These are phyloP conservation scores for Trifolium subterraneum DNA, from an alignment of 306 rosid species.

Conservation along the genomic window DNA sequence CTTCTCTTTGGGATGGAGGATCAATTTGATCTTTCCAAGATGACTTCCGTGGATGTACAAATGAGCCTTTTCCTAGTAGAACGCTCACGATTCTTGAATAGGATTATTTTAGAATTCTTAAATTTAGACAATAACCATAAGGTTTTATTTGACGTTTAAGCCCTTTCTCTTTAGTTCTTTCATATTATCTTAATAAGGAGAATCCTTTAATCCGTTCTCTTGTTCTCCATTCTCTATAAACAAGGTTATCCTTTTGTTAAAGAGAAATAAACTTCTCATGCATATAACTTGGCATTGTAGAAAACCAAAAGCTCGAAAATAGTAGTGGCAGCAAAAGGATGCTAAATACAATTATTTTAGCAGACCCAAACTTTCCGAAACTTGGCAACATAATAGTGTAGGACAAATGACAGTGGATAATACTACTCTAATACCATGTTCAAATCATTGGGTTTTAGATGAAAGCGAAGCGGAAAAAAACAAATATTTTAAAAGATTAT, in stretches of 20 bases:
- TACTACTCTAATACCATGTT: no score
- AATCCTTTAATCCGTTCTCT: constrained; percentile 20
- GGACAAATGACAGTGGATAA: no score
- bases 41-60: constrained; percentile 27
- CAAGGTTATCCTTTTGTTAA: no score
- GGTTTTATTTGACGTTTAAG: constrained; percentile 15
- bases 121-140: not conserved
- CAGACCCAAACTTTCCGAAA: no score
- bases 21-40: constrained; percentile 31
- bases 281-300: not conserved
- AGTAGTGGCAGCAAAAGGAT: no score
- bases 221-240: not conserved
- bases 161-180: constrained; percentile 4
- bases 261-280: not conserved
- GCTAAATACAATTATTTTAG: no score
- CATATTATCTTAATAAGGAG: constrained; percentile 2
- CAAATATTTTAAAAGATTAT: no score
- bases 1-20: constrained; percentile 27
- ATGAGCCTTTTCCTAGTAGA: constrained; percentile 35
- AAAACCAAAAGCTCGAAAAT: no score
- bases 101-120: constrained; percentile 1
- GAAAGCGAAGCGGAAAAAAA: no score
- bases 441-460: no score
- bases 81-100: constrained; percentile 11
- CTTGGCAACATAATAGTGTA: no score